These are phyloP conservation scores for Nitzschia palea DNA, from an alignment of 108 stramenopile genomes.

Conservation along the genomic window DNA sequence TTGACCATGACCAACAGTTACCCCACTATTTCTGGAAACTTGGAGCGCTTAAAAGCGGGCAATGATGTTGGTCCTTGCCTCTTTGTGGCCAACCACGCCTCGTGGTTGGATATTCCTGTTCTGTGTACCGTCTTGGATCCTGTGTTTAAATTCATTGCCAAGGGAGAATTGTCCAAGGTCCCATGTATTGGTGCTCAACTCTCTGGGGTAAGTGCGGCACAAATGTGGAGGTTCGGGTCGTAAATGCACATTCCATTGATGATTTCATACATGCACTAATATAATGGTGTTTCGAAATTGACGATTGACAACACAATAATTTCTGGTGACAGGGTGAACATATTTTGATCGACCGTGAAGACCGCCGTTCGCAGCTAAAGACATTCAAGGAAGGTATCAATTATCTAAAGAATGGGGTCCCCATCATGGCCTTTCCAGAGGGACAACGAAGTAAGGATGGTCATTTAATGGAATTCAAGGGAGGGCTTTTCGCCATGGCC, in stretches of 20 bases:
- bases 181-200: slow-evolving; percentile 79
- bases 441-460: slow-evolving; percentile 72
- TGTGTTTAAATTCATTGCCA: slow-evolving; percentile 86
- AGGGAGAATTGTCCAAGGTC: slow-evolving; percentile 62
- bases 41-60: slow-evolving; percentile 32
- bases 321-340: slow-evolving; percentile 58
- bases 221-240: too few relatives aligned
- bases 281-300: too few relatives aligned
- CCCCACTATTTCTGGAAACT: slow-evolving; percentile 57
- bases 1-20: slow-evolving; percentile 56
- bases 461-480: slow-evolving; percentile 78
- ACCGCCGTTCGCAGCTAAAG: slow-evolving; percentile 69
- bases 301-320: too few relatives aligned
- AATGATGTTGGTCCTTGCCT: slow-evolving; percentile 47
- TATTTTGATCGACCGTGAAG: slow-evolving; percentile 73
- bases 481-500: slow-evolving; percentile 76
- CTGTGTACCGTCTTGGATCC: slow-evolving; percentile 73
- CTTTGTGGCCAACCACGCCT: slow-evolving; percentile 81
- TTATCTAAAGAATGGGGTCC: slow-evolving; percentile 66
- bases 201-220: slow-evolving; percentile 70
- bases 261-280: too few relatives aligned
- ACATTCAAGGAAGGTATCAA: slow-evolving; percentile 69
- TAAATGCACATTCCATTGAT: too few relatives aligned
- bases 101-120: slow-evolving; percentile 79
- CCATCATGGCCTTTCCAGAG: slow-evolving; percentile 87